phyloP scores from a whole-genome alignment of 2,329 filamentous ascomycete genomes.

The Dactylonectria estremocensis region DNA sequence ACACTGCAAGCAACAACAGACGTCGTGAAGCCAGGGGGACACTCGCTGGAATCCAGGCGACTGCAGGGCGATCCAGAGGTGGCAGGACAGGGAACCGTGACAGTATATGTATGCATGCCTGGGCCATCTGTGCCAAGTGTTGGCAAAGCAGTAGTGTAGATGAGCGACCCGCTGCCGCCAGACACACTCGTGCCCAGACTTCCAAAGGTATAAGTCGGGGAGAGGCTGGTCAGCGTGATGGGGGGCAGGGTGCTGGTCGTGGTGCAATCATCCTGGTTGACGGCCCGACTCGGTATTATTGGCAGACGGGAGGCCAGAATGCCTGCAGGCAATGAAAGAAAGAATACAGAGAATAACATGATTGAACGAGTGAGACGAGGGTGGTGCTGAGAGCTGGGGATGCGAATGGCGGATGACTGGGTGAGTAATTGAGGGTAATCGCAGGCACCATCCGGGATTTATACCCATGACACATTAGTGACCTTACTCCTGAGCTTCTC shows the following conservation, averaged over 20 bases:
- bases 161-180: not conserved
- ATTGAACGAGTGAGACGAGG: conserved; percentile 27
- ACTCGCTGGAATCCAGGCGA: conserved; percentile 9
- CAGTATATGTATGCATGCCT: conserved; percentile 30
- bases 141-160: conserved; percentile 22
- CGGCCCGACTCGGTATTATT: conserved; percentile 9
- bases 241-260: conserved; percentile 20
- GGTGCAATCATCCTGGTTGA: conserved; percentile 22
- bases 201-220: conserved; percentile 18
- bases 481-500: not conserved
- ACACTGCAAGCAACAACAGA: conserved; percentile 21
- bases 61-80: conserved; percentile 13
- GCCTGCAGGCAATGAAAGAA: conserved; percentile 18
- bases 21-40: conserved; percentile 32
- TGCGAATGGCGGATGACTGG: not conserved
- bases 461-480: not conserved
- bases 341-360: conserved; percentile 28
- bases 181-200: not conserved
- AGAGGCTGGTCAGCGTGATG: conserved; percentile 21
- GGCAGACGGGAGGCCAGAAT: conserved; percentile 29
- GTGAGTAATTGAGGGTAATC: not conserved
- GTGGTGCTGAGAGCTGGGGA: not conserved
- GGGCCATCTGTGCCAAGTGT: conserved; percentile 29
- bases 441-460: not conserved
- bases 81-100: conserved; percentile 26